Conservation (phyloP, 257 asterid species). For the Nicotiana attenuata region DNA sequence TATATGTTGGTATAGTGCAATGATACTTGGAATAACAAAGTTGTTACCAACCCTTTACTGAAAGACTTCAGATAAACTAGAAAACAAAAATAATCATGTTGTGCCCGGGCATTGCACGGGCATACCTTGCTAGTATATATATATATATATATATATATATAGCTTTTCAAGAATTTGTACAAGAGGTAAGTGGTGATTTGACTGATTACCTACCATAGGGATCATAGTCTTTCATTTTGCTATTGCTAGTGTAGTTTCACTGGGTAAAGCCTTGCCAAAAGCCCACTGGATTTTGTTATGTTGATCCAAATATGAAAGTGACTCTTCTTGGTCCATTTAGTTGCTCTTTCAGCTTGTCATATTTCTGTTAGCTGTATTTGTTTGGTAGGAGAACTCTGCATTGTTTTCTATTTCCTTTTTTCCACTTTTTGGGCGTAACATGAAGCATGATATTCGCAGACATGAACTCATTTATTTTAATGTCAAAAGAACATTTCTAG, state of each 20-base stretch:
- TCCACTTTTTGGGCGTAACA: not conserved
- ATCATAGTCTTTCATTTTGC: not conserved
- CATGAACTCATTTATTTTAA: not conserved
- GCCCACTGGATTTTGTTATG: not conserved
- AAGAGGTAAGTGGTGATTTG: not conserved
- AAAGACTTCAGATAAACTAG: too few species aligned
- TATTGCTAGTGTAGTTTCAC: not conserved
- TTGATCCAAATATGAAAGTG: too few species aligned
- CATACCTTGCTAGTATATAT: too few species aligned
- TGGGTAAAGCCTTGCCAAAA: not conserved
- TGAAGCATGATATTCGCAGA: not conserved
- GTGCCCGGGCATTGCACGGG: too few species aligned
- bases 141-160: too few species aligned
- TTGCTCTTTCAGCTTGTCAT: constrained; percentile 5
- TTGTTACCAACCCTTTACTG: too few species aligned
- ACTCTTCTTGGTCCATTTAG: too few species aligned
- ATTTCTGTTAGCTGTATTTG: not conserved
- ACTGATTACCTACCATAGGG: not conserved
- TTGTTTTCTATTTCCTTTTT: not conserved
- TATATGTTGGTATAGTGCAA: too few species aligned
- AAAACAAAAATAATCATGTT: too few species aligned
- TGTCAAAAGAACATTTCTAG: not conserved
- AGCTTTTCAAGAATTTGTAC: not conserved
- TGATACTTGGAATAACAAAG: too few species aligned
- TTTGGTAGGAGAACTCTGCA: not conserved